Evolutionary conservation across 2,329 filamentous ascomycete species (phyloP).

Genomic region (Epichloe brachyelytri): DNA sequence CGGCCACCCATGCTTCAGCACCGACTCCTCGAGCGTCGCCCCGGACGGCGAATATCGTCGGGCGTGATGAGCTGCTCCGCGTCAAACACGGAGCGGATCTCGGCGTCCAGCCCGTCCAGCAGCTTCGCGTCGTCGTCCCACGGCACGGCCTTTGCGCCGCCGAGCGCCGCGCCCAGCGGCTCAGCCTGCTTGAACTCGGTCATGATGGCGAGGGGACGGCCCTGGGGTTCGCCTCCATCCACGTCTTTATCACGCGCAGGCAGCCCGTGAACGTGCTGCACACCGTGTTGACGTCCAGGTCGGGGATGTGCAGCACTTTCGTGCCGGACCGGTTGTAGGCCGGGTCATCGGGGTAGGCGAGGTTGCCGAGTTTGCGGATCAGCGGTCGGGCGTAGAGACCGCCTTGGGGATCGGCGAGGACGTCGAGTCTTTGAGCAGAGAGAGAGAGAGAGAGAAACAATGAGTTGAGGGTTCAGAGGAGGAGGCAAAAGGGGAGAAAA

Average conservation of each 20-base stretch:
- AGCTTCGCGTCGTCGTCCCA: conserved; percentile 29
- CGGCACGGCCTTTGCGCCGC: conserved; percentile 25
- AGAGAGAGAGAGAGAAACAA: background rate
- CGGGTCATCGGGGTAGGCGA: conserved; percentile 24
- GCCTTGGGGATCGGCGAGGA: conserved; percentile 34
- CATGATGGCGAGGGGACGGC: conserved; percentile 35
- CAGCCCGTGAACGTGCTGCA: conserved; percentile 34
- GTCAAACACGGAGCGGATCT: conserved; percentile 31
- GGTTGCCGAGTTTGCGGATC: conserved; percentile 26
- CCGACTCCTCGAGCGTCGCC: conserved; percentile 31
- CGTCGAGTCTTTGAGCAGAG: conserved; percentile 23
- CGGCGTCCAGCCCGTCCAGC: conserved; percentile 30
- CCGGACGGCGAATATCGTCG: conserved; percentile 28
- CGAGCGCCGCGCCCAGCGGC: conserved; percentile 7
- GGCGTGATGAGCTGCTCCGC: conserved; percentile 29
- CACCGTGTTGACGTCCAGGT: conserved; percentile 30
- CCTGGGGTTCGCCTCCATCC: conserved; percentile 28
- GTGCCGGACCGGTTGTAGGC: conserved; percentile 28
- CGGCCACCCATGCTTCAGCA: conserved; percentile 36
- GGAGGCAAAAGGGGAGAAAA: background rate
- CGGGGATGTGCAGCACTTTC: conserved; percentile 38
- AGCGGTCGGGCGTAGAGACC: conserved; percentile 32
- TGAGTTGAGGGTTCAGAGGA: background rate
- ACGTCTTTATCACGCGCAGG: conserved; percentile 27
- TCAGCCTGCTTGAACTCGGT: conserved; percentile 33